A percentile compares a stretch with the other conserved stretches of the same genome.
phyloP scores from a whole-genome alignment of 208 protist genomes.

The Acanthamoeba castellanii region DNA sequence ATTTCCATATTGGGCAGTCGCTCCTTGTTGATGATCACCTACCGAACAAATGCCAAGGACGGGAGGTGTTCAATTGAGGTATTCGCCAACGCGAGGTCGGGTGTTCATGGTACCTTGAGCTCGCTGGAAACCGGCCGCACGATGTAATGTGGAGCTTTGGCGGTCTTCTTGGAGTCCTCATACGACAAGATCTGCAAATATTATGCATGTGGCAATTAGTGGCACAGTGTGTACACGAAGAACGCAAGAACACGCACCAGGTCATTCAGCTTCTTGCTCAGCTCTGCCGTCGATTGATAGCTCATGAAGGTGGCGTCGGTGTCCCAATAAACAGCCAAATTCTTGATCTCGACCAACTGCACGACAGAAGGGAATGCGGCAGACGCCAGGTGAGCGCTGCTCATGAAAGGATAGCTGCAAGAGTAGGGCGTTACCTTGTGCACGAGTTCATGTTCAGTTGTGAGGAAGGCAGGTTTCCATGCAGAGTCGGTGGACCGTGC shows the following conservation, averaged over 20 bases:
- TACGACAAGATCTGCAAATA: conserved; percentile 7
- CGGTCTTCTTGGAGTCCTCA: background rate
- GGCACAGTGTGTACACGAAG: background rate
- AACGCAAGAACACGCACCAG: conserved; percentile 59
- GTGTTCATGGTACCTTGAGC: conserved; percentile 68
- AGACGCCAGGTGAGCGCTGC: background rate
- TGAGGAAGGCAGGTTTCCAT: conserved; percentile 81
- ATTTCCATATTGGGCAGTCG: conserved; percentile 49
- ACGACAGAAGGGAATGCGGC: background rate
- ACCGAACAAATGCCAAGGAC: background rate
- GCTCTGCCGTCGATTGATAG: conserved; percentile 54
- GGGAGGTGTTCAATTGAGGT: background rate
- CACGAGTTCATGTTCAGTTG: conserved; percentile 71
- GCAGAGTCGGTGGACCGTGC: conserved; percentile 79
- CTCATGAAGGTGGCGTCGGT: conserved; percentile 64
- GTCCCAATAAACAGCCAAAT: conserved; percentile 82
- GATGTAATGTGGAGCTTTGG: conserved; percentile 75
- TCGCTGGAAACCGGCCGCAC: conserved; percentile 78
- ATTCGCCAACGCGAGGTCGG: background rate
- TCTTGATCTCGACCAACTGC: conserved; percentile 72
- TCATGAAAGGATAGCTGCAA: background rate
- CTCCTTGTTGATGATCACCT: conserved; percentile 58
- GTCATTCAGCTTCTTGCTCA: conserved; percentile 59
- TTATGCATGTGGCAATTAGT: background rate
- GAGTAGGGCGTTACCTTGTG: conserved; percentile 76